A percentile compares a stretch with the other conserved stretches of the same genome.
Conservation (phyloP, 208 protist genomes). For the Vickermania spadyakhi region DNA sequence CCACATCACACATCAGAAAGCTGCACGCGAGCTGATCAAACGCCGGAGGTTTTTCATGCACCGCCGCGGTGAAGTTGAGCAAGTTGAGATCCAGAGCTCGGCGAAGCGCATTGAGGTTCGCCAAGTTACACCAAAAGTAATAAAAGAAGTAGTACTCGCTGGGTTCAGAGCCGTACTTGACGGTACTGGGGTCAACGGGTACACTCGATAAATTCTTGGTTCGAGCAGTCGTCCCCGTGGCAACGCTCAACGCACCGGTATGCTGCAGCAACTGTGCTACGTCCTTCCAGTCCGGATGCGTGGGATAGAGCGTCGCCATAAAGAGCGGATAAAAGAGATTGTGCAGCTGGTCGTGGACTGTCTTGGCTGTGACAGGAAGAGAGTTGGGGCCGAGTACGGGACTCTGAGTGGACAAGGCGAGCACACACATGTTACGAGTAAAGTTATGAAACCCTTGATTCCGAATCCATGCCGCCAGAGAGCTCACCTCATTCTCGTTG, state of each 20-base stretch:
- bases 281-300: conserved; percentile 63
- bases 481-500: conserved; percentile 51
- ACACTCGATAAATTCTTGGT: conserved; percentile 33
- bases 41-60: conserved; percentile 69
- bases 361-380: conserved; percentile 33
- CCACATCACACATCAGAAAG: conserved; percentile 92
- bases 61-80: conserved; percentile 91
- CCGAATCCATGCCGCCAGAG: conserved; percentile 64
- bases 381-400: conserved; percentile 25
- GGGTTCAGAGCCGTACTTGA: conserved; percentile 16
- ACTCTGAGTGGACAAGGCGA: conserved; percentile 29
- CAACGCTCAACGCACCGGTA: conserved; percentile 93
- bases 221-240: conserved; percentile 29
- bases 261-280: conserved; percentile 92
- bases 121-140: conserved; percentile 97
- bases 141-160: conserved; percentile 98
- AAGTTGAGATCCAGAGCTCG: conserved; percentile 59
- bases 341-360: conserved; percentile 70
- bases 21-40: conserved; percentile 91
- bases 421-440: conserved; percentile 59
- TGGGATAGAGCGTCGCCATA: conserved; percentile 93
- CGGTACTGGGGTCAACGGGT: conserved; percentile 39
- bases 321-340: conserved; percentile 98
- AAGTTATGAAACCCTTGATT: conserved; percentile 84
- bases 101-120: conserved; percentile 93